These are phyloP conservation scores for Phytopythium kandeliae DNA, from an alignment of 352 stramenopile genomes.

Conservation along the genomic window DNA sequence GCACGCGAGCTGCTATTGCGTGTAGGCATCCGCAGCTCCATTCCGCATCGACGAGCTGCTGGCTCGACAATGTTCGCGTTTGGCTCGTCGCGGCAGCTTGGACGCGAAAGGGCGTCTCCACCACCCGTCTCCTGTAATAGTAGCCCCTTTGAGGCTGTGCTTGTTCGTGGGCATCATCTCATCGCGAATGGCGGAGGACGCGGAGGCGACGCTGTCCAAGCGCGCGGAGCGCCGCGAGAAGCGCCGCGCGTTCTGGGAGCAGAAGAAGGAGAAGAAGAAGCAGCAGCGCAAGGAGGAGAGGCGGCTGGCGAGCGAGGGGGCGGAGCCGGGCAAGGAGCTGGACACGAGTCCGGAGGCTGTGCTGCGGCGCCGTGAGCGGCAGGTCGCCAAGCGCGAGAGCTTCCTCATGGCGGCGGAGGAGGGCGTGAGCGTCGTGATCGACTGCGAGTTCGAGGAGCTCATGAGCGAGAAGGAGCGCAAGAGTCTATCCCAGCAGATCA, in stretches of 20 bases:
- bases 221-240: conserved; percentile 54
- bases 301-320: conserved; percentile 22
- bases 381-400: conserved; percentile 60
- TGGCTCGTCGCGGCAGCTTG: too few relatives aligned
- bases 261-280: conserved; percentile 87
- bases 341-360: conserved; percentile 81
- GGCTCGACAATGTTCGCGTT: too few relatives aligned
- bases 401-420: conserved; percentile 84
- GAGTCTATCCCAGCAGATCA: conserved; percentile 92
- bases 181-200: not conserved
- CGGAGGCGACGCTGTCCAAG: conserved; percentile 28
- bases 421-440: conserved; percentile 83
- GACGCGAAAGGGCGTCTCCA: too few relatives aligned
- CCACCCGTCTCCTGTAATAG: too few relatives aligned
- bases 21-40: too few relatives aligned
- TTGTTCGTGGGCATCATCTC: too few relatives aligned
- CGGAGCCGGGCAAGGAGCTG: conserved; percentile 35
- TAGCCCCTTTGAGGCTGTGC: too few relatives aligned
- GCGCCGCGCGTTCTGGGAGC: conserved; percentile 56
- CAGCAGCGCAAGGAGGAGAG: conserved; percentile 48
- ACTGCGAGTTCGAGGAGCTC: conserved; percentile 92
- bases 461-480: conserved; percentile 93
- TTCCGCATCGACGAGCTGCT: too few relatives aligned
- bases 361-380: conserved; percentile 46
- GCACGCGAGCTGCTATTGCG: too few relatives aligned